phyloP scores from a whole-genome alignment of 148 eudicot genomes.

The Amaranthus cruentus region DNA sequence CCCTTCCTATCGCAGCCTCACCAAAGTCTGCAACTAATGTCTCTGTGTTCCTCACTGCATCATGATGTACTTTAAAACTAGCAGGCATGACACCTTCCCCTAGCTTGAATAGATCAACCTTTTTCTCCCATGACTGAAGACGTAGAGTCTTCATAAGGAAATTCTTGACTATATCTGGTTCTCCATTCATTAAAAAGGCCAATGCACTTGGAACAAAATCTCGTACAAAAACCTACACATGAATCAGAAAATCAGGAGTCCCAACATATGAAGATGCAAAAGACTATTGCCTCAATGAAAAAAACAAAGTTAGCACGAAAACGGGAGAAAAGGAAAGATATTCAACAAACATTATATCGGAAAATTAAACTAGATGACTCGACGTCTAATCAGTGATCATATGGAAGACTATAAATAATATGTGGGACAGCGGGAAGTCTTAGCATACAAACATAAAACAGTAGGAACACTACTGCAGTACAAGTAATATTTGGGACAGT shows the following conservation, averaged over 20 bases:
- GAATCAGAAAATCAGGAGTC: slow-evolving; percentile 9
- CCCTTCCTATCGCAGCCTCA: slow-evolving; percentile 57
- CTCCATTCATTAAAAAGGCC: slow-evolving; percentile 57
- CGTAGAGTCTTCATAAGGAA: slow-evolving; percentile 51
- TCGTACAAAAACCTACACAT: slow-evolving; percentile 64
- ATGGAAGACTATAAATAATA: not conserved
- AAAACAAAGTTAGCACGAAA: not conserved
- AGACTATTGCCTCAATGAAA: not conserved
- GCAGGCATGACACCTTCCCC: slow-evolving; percentile 62
- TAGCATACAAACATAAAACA: not conserved
- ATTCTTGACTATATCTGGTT: slow-evolving; percentile 55
- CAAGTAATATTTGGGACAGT: too few relatives aligned
- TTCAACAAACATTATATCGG: not conserved
- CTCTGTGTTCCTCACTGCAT: slow-evolving; percentile 35
- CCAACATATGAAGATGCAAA: not conserved
- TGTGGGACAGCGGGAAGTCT: not conserved
- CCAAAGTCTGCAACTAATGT: slow-evolving; percentile 50
- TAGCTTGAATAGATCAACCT: slow-evolving; percentile 46
- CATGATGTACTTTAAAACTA: slow-evolving; percentile 43
- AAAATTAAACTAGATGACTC: not conserved
- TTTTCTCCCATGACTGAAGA: slow-evolving; percentile 55
- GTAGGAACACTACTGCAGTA: too few relatives aligned
- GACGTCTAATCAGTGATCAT: not conserved
- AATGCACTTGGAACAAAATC: slow-evolving; percentile 88
- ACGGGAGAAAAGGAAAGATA: not conserved